Evolutionary conservation across 495 filamentous ascomycete genomes (phyloP), one percentile per base, ranked within the genome.

Genomic region (Lasiosphaeria hispida): DNA sequence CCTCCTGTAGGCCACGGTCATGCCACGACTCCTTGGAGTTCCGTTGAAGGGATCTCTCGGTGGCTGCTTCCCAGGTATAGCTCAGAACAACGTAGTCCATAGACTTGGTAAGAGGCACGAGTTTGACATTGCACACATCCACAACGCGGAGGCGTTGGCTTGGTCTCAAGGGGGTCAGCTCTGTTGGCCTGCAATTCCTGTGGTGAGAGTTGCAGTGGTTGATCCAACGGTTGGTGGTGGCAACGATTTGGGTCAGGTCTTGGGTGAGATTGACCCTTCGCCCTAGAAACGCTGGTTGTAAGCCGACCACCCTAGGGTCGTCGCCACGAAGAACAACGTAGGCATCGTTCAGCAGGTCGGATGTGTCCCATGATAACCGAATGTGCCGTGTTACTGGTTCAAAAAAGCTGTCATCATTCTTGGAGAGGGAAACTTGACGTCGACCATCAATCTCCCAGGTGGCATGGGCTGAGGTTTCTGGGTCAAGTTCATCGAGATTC

Each of bases 81-180:
- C 51, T 54, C 38, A 54, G 38, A 9, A 54, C 51, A 2, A 43
- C 38, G 23, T 54, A 54, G 2, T 54, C 51, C 51, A 54, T 54
- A n/a, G 19, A 39, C 14, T 15, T 2, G 15, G n/a, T 43, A 9
- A 54, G 10, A 10, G 38, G 51, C 10, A 54, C 40, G 18, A 54
- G 51, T 17, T 34, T 43, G 38, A 10, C 18, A 13, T 34, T n/a
- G 7, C 43, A 15, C 4, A 54, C 11, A 43, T 54, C 39, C 11
- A 49, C 35, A 13, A 49, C 47, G 1, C 47, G 47, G 4, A 49
- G 23, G 30, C 34, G 47, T 5, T 30, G 23, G 5, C 23, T 30
- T 30, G 23, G 23, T 30, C 23, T 30, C 23, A 30, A 5, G 23
- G 23, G 23, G 5, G 23, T 30, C 23, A 30, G 5, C 23, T 30